Evolutionary conservation across 106 monocot species (phyloP).

Genomic region (Allium sativum): DNA sequence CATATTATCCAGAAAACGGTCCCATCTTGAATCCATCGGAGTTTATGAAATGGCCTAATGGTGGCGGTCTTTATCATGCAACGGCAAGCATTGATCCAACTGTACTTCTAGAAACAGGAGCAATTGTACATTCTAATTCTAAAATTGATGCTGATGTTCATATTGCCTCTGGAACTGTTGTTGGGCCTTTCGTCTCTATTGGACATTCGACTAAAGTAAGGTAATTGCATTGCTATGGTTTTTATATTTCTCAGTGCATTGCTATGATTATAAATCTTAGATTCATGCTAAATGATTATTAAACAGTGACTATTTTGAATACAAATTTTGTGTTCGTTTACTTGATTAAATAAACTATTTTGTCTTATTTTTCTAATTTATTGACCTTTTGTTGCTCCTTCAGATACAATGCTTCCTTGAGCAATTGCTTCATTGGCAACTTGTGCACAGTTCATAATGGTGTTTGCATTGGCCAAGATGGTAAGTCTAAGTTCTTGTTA

Average conservation of each 20-base stretch:
- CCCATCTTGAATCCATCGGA: slow-evolving; percentile 12
- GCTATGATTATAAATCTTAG: not conserved
- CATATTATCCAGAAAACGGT: slow-evolving; percentile 15
- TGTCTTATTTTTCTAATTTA: not conserved
- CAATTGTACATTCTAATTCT: slow-evolving; percentile 63
- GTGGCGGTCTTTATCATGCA: slow-evolving; percentile 66
- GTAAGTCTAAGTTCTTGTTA: slow-evolving; percentile 20
- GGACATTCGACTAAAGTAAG: slow-evolving; percentile 63
- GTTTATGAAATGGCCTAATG: slow-evolving; percentile 64
- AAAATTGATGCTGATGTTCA: slow-evolving; percentile 46
- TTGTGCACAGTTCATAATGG: slow-evolving; percentile 78
- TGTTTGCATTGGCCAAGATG: slow-evolving; percentile 91
- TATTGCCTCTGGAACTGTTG: slow-evolving; percentile 75
- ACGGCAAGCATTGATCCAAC: slow-evolving; percentile 54
- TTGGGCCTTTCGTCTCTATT: slow-evolving; percentile 71
- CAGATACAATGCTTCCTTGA: slow-evolving; percentile 72
- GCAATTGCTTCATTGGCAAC: slow-evolving; percentile 71
- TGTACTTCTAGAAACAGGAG: slow-evolving; percentile 55
- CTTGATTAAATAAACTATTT: not conserved
- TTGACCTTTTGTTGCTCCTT: not conserved
- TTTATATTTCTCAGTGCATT: no score
- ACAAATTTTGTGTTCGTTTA: not conserved
- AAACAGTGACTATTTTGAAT: no score
- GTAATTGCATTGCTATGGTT: slow-evolving; percentile 18
- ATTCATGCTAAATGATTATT: not conserved